A percentile compares a stretch with the other conserved stretches of the same genome.
These are phyloP conservation scores for Avena eriantha DNA, from an alignment of 176 grass and related monocot genomes.

Conservation along the genomic window DNA sequence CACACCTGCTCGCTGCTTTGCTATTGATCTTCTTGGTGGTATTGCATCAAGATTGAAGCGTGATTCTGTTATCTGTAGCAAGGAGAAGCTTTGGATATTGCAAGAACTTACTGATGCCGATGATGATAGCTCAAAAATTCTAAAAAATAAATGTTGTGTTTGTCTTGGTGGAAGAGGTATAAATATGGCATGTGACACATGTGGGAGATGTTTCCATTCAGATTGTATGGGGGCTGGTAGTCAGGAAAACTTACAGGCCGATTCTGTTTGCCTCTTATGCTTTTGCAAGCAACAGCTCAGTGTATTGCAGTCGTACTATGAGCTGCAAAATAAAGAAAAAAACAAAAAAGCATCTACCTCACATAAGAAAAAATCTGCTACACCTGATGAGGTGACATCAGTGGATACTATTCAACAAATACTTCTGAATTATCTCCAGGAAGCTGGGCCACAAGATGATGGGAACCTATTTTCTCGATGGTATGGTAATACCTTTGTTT, in stretches of 20 bases:
- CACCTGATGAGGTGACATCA: conserved; percentile 51
- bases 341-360: conserved; percentile 56
- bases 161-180: conserved; percentile 81
- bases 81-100: conserved; percentile 90
- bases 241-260: conserved; percentile 71
- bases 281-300: conserved; percentile 83
- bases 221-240: conserved; percentile 80
- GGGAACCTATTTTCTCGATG: conserved; percentile 90
- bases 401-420: conserved; percentile 85
- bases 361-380: conserved; percentile 54
- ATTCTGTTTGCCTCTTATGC: conserved; percentile 83
- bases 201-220: conserved; percentile 91
- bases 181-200: conserved; percentile 75
- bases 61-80: conserved; percentile 71
- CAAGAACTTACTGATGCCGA: conserved; percentile 66
- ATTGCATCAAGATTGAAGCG: conserved; percentile 95
- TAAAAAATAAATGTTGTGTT: conserved; percentile 78
- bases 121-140: conserved; percentile 40
- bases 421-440: conserved; percentile 88
- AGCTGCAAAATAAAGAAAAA: conserved; percentile 76
- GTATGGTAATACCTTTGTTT: conserved; percentile 54
- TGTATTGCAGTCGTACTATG: conserved; percentile 72
- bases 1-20: conserved; percentile 88
- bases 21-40: conserved; percentile 94
- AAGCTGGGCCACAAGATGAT: conserved; percentile 85